Evolutionary conservation across 768 basidiomycete genomes (phyloP), one percentile per base, ranked within the genome.

Genomic region (Leccinum incarnatum): DNA sequence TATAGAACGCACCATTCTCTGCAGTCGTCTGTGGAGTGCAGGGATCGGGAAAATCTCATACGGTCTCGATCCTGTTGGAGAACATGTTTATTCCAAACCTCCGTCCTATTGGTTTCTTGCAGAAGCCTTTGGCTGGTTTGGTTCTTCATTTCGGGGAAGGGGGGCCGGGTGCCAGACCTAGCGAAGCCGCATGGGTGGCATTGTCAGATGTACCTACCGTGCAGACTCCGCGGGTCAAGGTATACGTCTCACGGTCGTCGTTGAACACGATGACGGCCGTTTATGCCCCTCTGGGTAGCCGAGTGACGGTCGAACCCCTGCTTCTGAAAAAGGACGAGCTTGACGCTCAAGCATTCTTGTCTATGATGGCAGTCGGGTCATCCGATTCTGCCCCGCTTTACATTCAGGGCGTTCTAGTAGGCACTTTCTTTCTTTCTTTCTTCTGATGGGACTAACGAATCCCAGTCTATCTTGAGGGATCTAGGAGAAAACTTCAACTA

Each of bases 21-120:
- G 85, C 88, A 0, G 65, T 90, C n/a, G 80, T 90, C 3, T 91
- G 88, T 54, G 88, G 88, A 0, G 88, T 89, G 0, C 89, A 90
- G 74, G 87, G 89, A 1, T 85, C 88, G 0, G 88, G 88, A 9
- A 90, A 91, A 65, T 89, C 87, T 0, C 88, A 91, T 53, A 88
- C 86, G 0, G 82, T 88, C 2, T 84, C 88, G 0, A 81, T 86
- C 0, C 75, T 91, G 5, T 66, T 91, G 0, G 89, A 91, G 67
- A 85, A 77, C 59, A 87, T 89, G 83, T 74, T 90, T 8, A 80
- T 90, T n/a, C 62, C 84, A 0, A 72, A 75, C 14, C 78, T 79
- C 56, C 64, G 76, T 2, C 62, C 77, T 0, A 80, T 84, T 17
- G 89, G 89, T 0, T 69, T 67, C 0, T 69, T 86, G 8, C 67